A percentile compares a stretch with the other conserved stretches of the same genome.
These are phyloP conservation scores for Colletotrichum phormii DNA, from an alignment of 2,329 filamentous ascomycete genomes.

Conservation along the genomic window DNA sequence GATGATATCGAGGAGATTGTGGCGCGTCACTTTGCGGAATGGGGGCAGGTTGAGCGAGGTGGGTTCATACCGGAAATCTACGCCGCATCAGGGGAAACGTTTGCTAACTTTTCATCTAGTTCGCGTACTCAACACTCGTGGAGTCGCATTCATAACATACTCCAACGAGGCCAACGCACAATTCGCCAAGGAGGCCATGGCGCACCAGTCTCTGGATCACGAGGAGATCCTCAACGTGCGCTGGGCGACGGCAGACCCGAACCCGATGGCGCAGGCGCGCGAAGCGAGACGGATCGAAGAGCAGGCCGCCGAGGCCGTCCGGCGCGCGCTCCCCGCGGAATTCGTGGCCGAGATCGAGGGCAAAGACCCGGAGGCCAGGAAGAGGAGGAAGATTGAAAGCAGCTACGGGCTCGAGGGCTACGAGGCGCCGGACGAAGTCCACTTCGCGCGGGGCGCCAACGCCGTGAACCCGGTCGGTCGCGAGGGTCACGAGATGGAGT, in stretches of 20 bases:
- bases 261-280: conserved; percentile 92
- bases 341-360: conserved; percentile 96
- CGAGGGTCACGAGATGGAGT: conserved; percentile 71
- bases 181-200: conserved; percentile 96
- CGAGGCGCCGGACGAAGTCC: conserved; percentile 92
- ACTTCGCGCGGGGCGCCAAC: conserved; percentile 84
- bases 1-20: conserved; percentile 98
- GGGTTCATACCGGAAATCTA: conserved; percentile 38
- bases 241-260: conserved; percentile 97
- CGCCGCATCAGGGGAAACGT: conserved; percentile 2
- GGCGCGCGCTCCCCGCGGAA: conserved; percentile 86
- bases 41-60: conserved; percentile 89
- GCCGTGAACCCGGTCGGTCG: conserved; percentile 70
- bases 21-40: conserved; percentile 94
- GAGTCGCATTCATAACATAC: conserved; percentile 96
- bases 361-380: conserved; percentile 85
- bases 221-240: conserved; percentile 94
- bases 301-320: conserved; percentile 93
- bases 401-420: conserved; percentile 91
- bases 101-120: conserved; percentile 47
- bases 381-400: conserved; percentile 89
- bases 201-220: conserved; percentile 91
- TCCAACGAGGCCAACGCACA: conserved; percentile 81
- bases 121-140: conserved; percentile 87
- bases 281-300: conserved; percentile 92